Conservation (phyloP, 257 asterid species). For the Nicotiana noctiflora region DNA sequence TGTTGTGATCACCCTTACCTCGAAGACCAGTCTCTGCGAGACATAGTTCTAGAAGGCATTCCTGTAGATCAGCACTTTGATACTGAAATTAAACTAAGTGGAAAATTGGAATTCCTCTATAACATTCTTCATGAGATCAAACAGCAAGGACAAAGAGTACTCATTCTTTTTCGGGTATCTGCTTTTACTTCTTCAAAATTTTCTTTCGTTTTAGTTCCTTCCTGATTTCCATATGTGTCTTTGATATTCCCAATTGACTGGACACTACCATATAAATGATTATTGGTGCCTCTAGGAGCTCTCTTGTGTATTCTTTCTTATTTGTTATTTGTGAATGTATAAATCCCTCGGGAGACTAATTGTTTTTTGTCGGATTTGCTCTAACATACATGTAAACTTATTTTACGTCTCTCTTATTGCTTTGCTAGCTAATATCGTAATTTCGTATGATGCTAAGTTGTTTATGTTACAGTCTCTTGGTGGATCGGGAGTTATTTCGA, state of each 20-base stretch:
- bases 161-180: conserved; percentile 54
- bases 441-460: background rate
- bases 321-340: background rate
- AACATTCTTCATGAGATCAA: conserved; percentile 45
- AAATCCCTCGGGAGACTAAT: background rate
- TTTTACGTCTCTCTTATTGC: background rate
- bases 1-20: conserved; percentile 74
- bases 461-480: conserved; percentile 29
- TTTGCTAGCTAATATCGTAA: background rate
- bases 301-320: conserved; percentile 1
- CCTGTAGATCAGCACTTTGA: conserved; percentile 35
- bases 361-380: background rate
- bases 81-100: conserved; percentile 51
- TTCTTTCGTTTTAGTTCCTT: conserved; percentile 1
- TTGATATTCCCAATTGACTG: background rate
- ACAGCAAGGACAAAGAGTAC: conserved; percentile 45
- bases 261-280: background rate
- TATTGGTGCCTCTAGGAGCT: background rate
- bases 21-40: conserved; percentile 35
- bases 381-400: background rate
- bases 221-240: background rate
- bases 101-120: conserved; percentile 51
- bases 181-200: background rate
- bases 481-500: conserved; percentile 28
- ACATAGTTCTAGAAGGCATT: conserved; percentile 29